Evolutionary conservation across 2,329 filamentous ascomycete species (phyloP).

Genomic region (Graphilbum ipis-grandicollis): DNA sequence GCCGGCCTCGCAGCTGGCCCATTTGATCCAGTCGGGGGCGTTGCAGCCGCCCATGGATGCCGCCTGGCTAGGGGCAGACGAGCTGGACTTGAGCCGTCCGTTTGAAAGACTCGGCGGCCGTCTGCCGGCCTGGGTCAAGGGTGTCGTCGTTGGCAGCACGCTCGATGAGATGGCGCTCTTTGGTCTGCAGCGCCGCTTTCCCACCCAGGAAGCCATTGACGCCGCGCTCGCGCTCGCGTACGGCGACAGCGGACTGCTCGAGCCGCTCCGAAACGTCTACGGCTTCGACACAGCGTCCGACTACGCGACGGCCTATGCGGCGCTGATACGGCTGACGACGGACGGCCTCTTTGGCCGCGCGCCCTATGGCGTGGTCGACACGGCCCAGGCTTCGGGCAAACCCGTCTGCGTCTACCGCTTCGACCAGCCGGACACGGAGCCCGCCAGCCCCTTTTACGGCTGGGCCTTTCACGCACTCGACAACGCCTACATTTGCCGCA

Average conservation of each 20-base stretch:
- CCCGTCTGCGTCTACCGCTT: slow-evolving; percentile 1
- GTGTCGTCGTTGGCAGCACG: neutral
- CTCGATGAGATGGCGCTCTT: neutral
- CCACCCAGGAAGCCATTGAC: neutral
- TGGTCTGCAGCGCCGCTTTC: neutral
- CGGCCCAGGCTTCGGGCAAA: too few relatives aligned
- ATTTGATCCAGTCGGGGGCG: too few relatives aligned
- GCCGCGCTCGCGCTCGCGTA: neutral
- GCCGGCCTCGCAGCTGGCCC: too few relatives aligned
- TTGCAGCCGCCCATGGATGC: too few relatives aligned
- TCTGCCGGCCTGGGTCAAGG: neutral
- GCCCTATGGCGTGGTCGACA: too few relatives aligned
- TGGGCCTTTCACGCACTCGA: neutral
- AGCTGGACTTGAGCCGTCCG: too few relatives aligned
- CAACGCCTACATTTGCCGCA: neutral
- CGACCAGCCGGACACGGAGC: neutral
- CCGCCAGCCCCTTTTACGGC: neutral
- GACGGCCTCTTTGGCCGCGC: too few relatives aligned
- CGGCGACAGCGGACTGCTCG: neutral
- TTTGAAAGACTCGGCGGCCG: too few relatives aligned
- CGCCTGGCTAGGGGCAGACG: too few relatives aligned
- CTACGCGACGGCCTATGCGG: neutral
- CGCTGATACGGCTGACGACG: neutral
- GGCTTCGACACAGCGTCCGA: neutral
- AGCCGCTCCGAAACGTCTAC: neutral